A percentile compares a stretch with the other conserved stretches of the same genome.
phyloP scores from a whole-genome alignment of 2,329 filamentous ascomycete species.

The Alternaria triticimaculans region DNA sequence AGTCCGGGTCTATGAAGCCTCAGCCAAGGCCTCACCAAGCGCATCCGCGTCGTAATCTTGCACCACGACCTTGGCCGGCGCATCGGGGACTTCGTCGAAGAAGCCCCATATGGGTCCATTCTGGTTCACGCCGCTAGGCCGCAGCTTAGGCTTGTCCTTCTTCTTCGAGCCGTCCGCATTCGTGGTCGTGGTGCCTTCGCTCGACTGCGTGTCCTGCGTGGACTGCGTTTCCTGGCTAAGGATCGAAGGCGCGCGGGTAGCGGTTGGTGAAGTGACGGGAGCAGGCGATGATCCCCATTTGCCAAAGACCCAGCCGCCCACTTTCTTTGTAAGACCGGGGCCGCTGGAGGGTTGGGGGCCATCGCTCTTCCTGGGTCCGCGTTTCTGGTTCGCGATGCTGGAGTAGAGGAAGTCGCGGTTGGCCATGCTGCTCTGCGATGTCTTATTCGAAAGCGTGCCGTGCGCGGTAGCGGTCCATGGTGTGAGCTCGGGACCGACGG shows the following conservation, averaged over 20 bases:
- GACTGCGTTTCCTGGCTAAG: slow-evolving; percentile 32
- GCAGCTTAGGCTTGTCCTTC: slow-evolving; percentile 29
- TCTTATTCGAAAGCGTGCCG: slow-evolving; percentile 57
- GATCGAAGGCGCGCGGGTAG: slow-evolving; percentile 26
- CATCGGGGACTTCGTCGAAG: slow-evolving; percentile 43
- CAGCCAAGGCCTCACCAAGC: slow-evolving; percentile 44
- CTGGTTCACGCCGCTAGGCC: slow-evolving; percentile 49
- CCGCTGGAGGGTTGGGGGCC: slow-evolving; percentile 21
- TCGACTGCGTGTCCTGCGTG: slow-evolving; percentile 12
- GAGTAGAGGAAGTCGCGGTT: slow-evolving; percentile 60
- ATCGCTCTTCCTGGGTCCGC: slow-evolving; percentile 27
- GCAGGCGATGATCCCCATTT: slow-evolving; percentile 66
- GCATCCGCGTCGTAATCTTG: slow-evolving; percentile 48
- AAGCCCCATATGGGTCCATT: slow-evolving; percentile 49
- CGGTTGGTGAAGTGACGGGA: slow-evolving; percentile 27
- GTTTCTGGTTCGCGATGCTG: slow-evolving; percentile 36
- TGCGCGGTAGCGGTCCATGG: slow-evolving; percentile 56
- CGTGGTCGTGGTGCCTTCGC: slow-evolving; percentile 16
- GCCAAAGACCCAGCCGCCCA: slow-evolving; percentile 71
- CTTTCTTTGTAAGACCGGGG: slow-evolving; percentile 56
- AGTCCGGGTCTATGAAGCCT: neutral
- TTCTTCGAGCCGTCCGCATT: slow-evolving; percentile 1
- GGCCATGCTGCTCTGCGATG: slow-evolving; percentile 60
- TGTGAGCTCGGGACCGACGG: slow-evolving; percentile 48
- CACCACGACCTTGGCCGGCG: slow-evolving; percentile 44